Percentiles rank a stretch among this genome's conserved stretches.
Conservation (phyloP, 768 basidiomycete species). For the Dendrothele bispora region DNA sequence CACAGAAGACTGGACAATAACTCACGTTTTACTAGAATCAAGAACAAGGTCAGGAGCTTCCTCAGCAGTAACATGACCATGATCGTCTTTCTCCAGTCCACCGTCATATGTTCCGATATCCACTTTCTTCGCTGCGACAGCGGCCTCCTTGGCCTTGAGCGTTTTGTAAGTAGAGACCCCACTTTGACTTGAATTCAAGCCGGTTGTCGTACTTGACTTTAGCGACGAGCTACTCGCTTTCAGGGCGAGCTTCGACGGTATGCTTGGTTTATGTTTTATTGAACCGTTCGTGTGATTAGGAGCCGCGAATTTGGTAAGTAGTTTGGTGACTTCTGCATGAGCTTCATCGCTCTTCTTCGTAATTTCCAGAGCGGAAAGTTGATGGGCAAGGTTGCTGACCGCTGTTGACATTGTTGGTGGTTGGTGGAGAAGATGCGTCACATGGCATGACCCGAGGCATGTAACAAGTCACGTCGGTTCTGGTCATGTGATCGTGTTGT, state of each 20-base stretch:
- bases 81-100: constrained; percentile 85
- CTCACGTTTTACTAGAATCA: constrained; percentile 77
- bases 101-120: constrained; percentile 94
- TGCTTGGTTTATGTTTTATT: neutral
- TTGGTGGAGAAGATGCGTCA: too few relatives aligned
- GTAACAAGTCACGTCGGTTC: too few relatives aligned
- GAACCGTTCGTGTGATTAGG: neutral
- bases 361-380: constrained; percentile 4
- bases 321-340: constrained; percentile 1
- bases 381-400: neutral
- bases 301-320: constrained; percentile 4
- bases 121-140: constrained; percentile 21
- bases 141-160: neutral
- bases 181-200: too few relatives aligned
- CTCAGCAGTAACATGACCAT: constrained; percentile 73
- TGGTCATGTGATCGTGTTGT: too few relatives aligned
- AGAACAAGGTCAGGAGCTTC: constrained; percentile 81
- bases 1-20: constrained; percentile 6
- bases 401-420: too few relatives aligned
- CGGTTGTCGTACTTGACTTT: neutral
- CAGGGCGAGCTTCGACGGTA: neutral
- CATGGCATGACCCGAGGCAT: too few relatives aligned
- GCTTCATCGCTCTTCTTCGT: neutral
- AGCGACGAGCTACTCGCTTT: neutral
- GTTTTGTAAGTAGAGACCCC: neutral